Conservation (phyloP, 257 asterid species). For the Solanum chilense region DNA sequence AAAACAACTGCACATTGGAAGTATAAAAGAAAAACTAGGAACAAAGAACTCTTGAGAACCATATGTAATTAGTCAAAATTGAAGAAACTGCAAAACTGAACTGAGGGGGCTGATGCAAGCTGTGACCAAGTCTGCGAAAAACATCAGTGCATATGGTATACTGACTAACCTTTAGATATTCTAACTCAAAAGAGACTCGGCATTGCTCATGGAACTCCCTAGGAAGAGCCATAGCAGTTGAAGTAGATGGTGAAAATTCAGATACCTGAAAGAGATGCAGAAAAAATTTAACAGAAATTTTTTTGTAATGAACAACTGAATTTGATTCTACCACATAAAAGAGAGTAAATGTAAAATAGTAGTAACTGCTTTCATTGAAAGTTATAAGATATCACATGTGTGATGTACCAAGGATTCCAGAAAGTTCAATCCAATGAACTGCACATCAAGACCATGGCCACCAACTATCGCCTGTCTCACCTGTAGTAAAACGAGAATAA, state of each 20-base stretch:
- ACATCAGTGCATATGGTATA: constrained; percentile 2
- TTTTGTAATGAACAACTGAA: background rate
- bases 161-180: constrained; percentile 69
- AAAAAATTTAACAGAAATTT: background rate
- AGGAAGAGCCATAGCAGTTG: constrained; percentile 92
- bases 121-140: background rate
- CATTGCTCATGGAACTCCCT: constrained; percentile 91
- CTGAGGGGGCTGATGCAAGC: background rate
- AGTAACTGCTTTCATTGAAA: background rate
- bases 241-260: constrained; percentile 87
- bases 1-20: constrained; percentile 44
- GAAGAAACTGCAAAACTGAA: constrained; percentile 3
- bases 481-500: constrained; percentile 26
- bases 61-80: constrained; percentile 5
- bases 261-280: constrained; percentile 47
- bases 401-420: constrained; percentile 69
- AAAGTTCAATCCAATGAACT: constrained; percentile 61
- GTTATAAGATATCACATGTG: background rate
- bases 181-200: constrained; percentile 65
- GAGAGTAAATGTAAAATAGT: background rate
- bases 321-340: background rate
- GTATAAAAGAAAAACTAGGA: background rate
- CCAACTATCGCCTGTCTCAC: constrained; percentile 73
- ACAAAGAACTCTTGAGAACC: background rate
- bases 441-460: constrained; percentile 63